Base-by-base conservation (phyloP, 345 rosid genomes). In the Luvunga scandens region DNA sequence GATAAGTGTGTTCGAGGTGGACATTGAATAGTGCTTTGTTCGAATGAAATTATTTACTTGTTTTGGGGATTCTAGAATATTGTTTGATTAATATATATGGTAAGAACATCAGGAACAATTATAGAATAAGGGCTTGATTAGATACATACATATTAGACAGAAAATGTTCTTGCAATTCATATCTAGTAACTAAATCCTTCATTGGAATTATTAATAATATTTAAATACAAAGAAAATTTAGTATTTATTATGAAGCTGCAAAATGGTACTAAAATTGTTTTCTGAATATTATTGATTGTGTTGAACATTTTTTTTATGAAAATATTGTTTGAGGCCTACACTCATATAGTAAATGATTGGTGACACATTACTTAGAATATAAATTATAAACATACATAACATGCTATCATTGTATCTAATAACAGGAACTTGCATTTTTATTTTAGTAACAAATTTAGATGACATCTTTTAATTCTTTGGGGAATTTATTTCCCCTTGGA, bases 21-120 rank as follows among this genome's bases (percentile, higher is more conserved):
- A 18, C 56, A 61, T 66, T 57, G 0, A 8, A 18, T 42, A 28
- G 61, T 6, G 34, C 1, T 55, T 72, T 72, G 50, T 68, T 61
- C 33, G 21, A 21, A 67, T 67, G 75, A 6, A 82, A 65, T 77
- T 25, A 27, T 5, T 70, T 80, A 34, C 85, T 71, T 25, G 19
- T 38, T 75, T 79, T 39, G 78, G 78, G 67, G 55, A 38, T 62
- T 60, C 36, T 62, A 65, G 22, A 69, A 65, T 81, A 77, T 25
- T 55, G 16, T 45, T 9, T 1, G 0, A 28, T 61, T 42, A 16
- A 28, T 12, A 55, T 5, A 55, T 27, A 61, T 71, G 73, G 82
- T 61, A 85, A 24, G 16, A 31, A 71, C 48, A 64, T 42, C 62
- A 16, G 0, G 68, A 60, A 50, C 12, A 28, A 28, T 70, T 60